Evolutionary conservation across 192 early-diverging fungal species (phyloP).

Genomic region (Umbelopsis vinacea): DNA sequence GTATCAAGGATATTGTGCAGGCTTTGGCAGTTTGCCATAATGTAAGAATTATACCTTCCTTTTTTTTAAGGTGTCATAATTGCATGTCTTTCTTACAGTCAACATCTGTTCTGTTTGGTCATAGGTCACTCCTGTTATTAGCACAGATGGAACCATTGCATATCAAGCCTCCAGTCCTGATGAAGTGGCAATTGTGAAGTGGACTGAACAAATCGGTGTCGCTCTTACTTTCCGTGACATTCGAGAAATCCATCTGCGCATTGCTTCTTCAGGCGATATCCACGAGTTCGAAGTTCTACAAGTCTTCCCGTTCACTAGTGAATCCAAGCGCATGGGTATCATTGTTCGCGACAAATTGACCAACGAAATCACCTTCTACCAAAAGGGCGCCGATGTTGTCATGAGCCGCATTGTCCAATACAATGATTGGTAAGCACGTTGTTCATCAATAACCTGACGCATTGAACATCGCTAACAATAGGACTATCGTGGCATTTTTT

Average conservation of each 20-base stretch:
- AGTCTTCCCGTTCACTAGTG: slow-evolving; percentile 99
- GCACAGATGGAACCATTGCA: slow-evolving; percentile 63
- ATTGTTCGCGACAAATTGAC: slow-evolving; percentile 71
- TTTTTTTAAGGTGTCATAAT: not conserved
- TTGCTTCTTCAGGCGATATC: slow-evolving; percentile 51
- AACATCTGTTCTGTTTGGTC: not conserved
- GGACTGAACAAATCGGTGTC: slow-evolving; percentile 88
- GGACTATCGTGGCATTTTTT: too few relatives aligned
- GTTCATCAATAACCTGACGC: not conserved
- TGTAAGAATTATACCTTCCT: slow-evolving; percentile 53
- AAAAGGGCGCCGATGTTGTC: slow-evolving; percentile 94
- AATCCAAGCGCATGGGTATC: slow-evolving; percentile 97
- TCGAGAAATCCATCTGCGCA: slow-evolving; percentile 66
- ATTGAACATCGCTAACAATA: too few relatives aligned
- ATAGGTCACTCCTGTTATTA: slow-evolving; percentile 72
- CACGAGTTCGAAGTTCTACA: slow-evolving; percentile 82
- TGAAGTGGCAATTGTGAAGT: slow-evolving; percentile 93
- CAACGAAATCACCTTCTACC: slow-evolving; percentile 84
- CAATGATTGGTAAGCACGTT: slow-evolving; percentile 76
- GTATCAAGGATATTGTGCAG: slow-evolving; percentile 86
- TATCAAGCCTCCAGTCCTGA: slow-evolving; percentile 98
- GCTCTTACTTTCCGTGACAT: slow-evolving; percentile 79
- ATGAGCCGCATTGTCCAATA: slow-evolving; percentile 88
- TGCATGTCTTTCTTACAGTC: not conserved
- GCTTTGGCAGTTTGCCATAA: slow-evolving; percentile 93